Conservation (phyloP, 331 rosid genomes). For the Acacia pycnantha region DNA sequence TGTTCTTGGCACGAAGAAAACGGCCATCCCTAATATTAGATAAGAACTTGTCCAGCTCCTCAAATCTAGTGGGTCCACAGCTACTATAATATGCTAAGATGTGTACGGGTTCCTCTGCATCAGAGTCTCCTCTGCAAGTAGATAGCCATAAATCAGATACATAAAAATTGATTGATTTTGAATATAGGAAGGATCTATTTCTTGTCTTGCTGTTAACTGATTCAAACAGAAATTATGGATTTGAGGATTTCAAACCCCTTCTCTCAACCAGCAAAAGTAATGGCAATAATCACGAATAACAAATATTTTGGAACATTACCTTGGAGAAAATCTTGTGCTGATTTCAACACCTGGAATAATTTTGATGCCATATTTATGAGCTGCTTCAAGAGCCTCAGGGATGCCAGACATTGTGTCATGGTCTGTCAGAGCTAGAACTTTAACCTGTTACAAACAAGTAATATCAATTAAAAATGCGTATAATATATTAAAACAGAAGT, state of each 20-base stretch:
- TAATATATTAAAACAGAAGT: neutral
- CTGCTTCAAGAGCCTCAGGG: conserved; percentile 86
- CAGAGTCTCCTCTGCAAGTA: conserved; percentile 63
- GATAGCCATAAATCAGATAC: conserved; percentile 23
- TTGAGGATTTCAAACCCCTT: neutral
- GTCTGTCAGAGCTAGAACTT: conserved; percentile 99
- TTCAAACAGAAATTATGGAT: neutral
- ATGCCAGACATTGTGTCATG: conserved; percentile 97
- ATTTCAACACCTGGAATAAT: conserved; percentile 98
- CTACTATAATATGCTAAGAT: conserved; percentile 95
- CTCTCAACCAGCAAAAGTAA: conserved; percentile 10
- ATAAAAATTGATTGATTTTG: neutral
- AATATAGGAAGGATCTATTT: neutral
- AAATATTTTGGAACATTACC: conserved; percentile 42
- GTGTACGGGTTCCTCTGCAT: conserved; percentile 88
- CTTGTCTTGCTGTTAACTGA: neutral
- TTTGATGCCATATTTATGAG: conserved; percentile 80
- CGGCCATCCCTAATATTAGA: conserved; percentile 91
- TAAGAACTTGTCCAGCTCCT: conserved; percentile 68
- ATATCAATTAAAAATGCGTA: conserved; percentile 42
- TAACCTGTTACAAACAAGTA: conserved; percentile 78
- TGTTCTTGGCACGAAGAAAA: conserved; percentile 79
- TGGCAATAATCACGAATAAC: neutral
- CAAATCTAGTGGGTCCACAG: conserved; percentile 75
- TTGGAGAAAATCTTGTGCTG: conserved; percentile 71